A percentile compares a stretch with the other conserved stretches of the same genome.
Conservation (phyloP, 306 rosid species). For the Hylodesmum podocarpum region DNA sequence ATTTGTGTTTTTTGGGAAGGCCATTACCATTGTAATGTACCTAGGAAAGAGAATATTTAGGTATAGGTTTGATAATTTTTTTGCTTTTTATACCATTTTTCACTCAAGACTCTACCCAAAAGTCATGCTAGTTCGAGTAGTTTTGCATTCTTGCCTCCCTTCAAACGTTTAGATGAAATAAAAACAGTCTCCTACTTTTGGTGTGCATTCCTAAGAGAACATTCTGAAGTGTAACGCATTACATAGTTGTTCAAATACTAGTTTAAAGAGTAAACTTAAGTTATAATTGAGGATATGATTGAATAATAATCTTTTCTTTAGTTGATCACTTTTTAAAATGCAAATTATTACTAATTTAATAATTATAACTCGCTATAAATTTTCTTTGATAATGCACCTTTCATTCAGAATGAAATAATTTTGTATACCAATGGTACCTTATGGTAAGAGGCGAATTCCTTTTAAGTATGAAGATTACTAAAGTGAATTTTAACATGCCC, state of each 20-base stretch:
- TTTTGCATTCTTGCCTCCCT: neutral
- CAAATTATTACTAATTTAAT: neutral
- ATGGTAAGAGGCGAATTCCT: neutral
- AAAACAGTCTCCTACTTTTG: neutral
- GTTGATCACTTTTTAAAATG: neutral
- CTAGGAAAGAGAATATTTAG: neutral
- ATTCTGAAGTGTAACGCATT: neutral
- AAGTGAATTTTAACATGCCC: neutral
- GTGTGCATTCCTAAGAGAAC: neutral
- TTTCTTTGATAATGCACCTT: neutral
- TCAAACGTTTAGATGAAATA: neutral
- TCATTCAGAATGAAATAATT: neutral
- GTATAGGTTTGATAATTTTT: neutral
- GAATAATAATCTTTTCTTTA: neutral
- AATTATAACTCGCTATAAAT: neutral
- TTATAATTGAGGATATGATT: neutral
- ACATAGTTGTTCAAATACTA: neutral
- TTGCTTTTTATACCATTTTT: neutral
- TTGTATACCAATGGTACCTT: neutral
- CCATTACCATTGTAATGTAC: slow-evolving; percentile 11
- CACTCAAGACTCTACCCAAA: slow-evolving; percentile 5
- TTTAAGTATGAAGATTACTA: neutral
- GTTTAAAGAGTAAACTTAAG: neutral
- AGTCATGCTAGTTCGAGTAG: neutral
- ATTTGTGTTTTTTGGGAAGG: slow-evolving; percentile 38